Evolutionary conservation across 768 basidiomycete species (phyloP), one percentile per base, ranked within the genome.

Genomic region (Astraeus odoratus): DNA sequence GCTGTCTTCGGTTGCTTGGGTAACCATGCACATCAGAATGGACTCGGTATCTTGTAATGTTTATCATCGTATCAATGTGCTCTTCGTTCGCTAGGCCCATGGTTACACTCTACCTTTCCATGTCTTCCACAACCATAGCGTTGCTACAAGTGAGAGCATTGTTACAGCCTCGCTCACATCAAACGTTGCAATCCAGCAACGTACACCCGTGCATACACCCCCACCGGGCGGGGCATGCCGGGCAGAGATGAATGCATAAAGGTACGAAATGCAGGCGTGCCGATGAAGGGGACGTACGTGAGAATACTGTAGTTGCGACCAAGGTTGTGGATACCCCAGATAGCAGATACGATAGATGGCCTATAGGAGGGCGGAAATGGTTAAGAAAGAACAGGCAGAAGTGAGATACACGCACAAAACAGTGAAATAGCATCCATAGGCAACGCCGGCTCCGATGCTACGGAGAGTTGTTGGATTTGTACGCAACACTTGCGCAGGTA

Each of bases 241-340:
- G 4, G 72, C 73, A 5, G 82, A 74, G 38, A 86, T 57, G 51
- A 81, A 77, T 12, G 88, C 88, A 49, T 88, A 91, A 0, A 89
- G 57, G 59, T 86, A 89, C 3, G 88, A 87, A 88, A 89, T 1
- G 78, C 29, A 2, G 85, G 77, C 0, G 86, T 87, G 5, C 86
- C 87, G 19, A 79, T 59, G 60, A 89, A 83, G 4, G 86, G 81
- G 0, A 86, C 80, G 53, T 86, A 87, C 39, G 82, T 77, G 45
- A 87, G 56, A 29, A 86, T 62, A 20, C 86, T 85, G 48, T 78
- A 90, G 60, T 91, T 91, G 46, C 88, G 77, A 8, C 79, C 88
- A 4, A 81, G 66, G 49, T 86, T 74, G 16, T 69, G 55, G 23
- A 73, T 59, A 12, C 88, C 88, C 83, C 86, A 91, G 18, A 85